Percentiles rank a stretch among this genome's conserved stretches.
phyloP scores from a whole-genome alignment of 2,329 filamentous ascomycete species.

The Fusarium dimerum region DNA sequence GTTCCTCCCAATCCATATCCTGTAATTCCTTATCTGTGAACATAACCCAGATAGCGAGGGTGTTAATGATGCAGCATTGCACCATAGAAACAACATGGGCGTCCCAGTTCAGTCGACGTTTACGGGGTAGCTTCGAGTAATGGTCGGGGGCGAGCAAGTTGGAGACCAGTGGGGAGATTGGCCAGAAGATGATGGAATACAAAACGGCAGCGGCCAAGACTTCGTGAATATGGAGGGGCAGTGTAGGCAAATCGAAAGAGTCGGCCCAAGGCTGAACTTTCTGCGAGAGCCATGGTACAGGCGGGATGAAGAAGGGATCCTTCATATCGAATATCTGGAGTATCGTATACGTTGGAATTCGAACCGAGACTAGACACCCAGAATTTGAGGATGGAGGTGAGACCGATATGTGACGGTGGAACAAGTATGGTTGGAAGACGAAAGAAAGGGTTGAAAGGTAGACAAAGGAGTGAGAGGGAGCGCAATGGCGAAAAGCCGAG shows the following conservation, averaged over 20 bases:
- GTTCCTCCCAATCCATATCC: slow-evolving; percentile 65
- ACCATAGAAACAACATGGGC: slow-evolving; percentile 83
- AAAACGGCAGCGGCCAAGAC: slow-evolving; percentile 64
- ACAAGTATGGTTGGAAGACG: too few species aligned
- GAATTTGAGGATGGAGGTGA: too few species aligned
- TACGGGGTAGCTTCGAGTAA: slow-evolving; percentile 65
- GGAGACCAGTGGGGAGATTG: slow-evolving; percentile 69
- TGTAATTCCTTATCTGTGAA: slow-evolving; percentile 66
- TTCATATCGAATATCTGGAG: slow-evolving; percentile 53
- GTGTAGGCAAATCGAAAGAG: slow-evolving; percentile 60
- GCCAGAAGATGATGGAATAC: slow-evolving; percentile 68
- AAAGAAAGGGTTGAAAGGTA: too few species aligned
- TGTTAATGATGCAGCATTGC: slow-evolving; percentile 73
- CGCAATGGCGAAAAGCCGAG: too few species aligned
- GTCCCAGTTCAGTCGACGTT: slow-evolving; percentile 75
- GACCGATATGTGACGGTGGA: too few species aligned
- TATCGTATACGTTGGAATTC: not conserved
- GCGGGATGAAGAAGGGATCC: slow-evolving; percentile 69
- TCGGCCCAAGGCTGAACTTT: slow-evolving; percentile 66
- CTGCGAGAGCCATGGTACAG: slow-evolving; percentile 56
- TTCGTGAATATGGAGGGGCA: slow-evolving; percentile 79
- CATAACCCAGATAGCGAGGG: slow-evolving; percentile 74
- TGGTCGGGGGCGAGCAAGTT: slow-evolving; percentile 59
- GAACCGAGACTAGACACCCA: not conserved
- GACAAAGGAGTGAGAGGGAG: too few species aligned